phyloP scores from a whole-genome alignment of 1,139 yeast genomes.

The Pichia sp. region DNA sequence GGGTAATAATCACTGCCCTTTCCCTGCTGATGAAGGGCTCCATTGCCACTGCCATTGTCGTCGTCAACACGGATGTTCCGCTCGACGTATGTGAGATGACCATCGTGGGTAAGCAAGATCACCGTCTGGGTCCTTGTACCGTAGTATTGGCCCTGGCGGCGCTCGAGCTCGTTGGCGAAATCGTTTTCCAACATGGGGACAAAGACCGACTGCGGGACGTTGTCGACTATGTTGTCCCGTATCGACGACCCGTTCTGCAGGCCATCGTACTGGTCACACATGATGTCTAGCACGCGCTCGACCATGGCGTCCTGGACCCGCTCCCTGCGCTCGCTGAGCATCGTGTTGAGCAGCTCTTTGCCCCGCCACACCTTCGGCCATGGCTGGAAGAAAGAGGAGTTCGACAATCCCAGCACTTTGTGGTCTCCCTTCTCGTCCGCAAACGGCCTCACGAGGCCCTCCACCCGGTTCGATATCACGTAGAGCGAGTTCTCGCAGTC shows the following conservation, averaged over 20 bases:
- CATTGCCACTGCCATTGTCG: neutral
- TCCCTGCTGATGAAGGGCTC: neutral
- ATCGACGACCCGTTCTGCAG: neutral
- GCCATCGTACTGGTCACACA: slow-evolving; percentile 42
- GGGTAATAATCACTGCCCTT: neutral
- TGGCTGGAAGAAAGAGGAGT: slow-evolving; percentile 56
- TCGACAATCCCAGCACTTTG: slow-evolving; percentile 49
- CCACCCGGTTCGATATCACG: slow-evolving; percentile 46
- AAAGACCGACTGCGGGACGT: slow-evolving; percentile 57
- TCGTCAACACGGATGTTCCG: slow-evolving; percentile 23
- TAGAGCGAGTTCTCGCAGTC: slow-evolving; percentile 37
- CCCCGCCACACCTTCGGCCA: slow-evolving; percentile 73
- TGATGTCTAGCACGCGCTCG: slow-evolving; percentile 47
- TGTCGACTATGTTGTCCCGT: neutral
- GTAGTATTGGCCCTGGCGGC: slow-evolving; percentile 41
- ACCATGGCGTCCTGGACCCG: slow-evolving; percentile 39
- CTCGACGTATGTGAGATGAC: slow-evolving; percentile 45
- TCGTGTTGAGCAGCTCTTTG: slow-evolving; percentile 37
- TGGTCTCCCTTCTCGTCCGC: slow-evolving; percentile 27
- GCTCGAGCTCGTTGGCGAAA: neutral
- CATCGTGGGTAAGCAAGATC: slow-evolving; percentile 51
- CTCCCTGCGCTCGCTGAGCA: slow-evolving; percentile 31
- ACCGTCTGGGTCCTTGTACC: slow-evolving; percentile 92
- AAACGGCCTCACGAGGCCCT: slow-evolving; percentile 31
- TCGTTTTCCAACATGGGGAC: slow-evolving; percentile 54